Evolutionary conservation across 2,329 filamentous ascomycete genomes (phyloP), one percentile per base, ranked within the genome.

Genomic region (Rhinocladiella similis): DNA sequence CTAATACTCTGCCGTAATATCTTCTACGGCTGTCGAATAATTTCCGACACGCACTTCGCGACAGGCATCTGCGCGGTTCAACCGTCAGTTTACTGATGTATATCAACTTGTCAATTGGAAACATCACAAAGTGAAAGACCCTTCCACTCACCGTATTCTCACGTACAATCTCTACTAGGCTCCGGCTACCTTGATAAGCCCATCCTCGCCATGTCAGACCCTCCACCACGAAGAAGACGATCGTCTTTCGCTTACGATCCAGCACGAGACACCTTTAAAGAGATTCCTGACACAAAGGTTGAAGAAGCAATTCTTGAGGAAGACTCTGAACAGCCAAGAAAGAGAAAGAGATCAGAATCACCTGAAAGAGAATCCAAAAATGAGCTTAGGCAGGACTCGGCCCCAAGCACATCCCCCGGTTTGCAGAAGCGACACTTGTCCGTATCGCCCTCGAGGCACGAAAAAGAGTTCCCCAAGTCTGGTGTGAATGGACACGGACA

Each of bases 261-360:
- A 50, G 69, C 69, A 27, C 60, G 69, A 59, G 69, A 72, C 57
- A 67, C 61, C 35, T 72, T 68, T 62, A 67, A 64, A 36, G 60
- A 62, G 29, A 57, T 68, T 7, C 65, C 64, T 47, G 64, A 67
- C 22, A 58, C 61, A 2, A 54, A 60, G 49, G 55, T 61, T 14
- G 61, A 66, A 41, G 49, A 63, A 33, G 65, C 60, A 45, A 58
- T 62, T 53, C 57, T 64, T 27, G 62, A 63, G 59, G 62, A 64
- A 41, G 38, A 41, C 4, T 19, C 38, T 16, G 57, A 60, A 25
- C 55, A 52, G 29, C 25, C 33, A 3, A 57, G 60, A 51, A 64
- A 64, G 50, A 55, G 60, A 33, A 53, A 42, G 25, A 50, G 60
- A 39, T 61, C 62, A 29, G 35, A 29, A 9, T 58, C 58, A 12